Evolutionary conservation across 306 rosid species (phyloP).

Genomic region (Elaeagnus macrophylla): DNA sequence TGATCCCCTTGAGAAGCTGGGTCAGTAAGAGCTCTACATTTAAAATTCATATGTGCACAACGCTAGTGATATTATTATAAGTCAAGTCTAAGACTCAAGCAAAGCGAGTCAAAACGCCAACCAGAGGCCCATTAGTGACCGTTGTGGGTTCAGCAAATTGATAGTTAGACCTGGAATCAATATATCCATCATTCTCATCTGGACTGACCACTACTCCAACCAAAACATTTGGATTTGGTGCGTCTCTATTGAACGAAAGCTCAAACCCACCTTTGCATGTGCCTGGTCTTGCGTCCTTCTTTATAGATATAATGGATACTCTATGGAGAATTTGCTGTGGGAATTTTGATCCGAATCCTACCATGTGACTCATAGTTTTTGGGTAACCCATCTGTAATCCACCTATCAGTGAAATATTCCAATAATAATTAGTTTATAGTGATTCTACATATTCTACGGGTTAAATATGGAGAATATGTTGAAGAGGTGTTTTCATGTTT

Average conservation of each 20-base stretch:
- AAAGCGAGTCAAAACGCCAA: constrained; percentile 47
- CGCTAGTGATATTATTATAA: not conserved
- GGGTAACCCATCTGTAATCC: constrained; percentile 62
- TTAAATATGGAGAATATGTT: not conserved
- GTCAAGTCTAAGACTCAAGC: constrained; percentile 15
- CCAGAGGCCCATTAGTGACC: constrained; percentile 32
- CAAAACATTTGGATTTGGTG: constrained; percentile 45
- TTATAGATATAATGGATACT: constrained; percentile 55
- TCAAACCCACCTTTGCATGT: constrained; percentile 39
- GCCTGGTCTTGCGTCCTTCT: constrained; percentile 15
- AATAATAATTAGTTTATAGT: no score
- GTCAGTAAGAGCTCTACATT: no score
- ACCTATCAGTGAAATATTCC: constrained; percentile 18
- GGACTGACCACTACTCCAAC: constrained; percentile 54
- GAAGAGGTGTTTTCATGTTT: no score
- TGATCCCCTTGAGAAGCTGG: no score
- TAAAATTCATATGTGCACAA: no score
- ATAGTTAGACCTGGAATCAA: constrained; percentile 30
- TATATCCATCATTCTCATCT: constrained; percentile 19
- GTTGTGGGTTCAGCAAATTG: constrained; percentile 44
- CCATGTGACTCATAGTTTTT: constrained; percentile 47
- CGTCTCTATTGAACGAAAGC: constrained; percentile 26
- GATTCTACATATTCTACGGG: no score
- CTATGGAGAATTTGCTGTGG: constrained; percentile 52
- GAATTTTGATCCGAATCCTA: constrained; percentile 44